A percentile compares a stretch with the other conserved stretches of the same genome.
Conservation (phyloP, 2,329 filamentous ascomycete species). For the Penicillium sp. region DNA sequence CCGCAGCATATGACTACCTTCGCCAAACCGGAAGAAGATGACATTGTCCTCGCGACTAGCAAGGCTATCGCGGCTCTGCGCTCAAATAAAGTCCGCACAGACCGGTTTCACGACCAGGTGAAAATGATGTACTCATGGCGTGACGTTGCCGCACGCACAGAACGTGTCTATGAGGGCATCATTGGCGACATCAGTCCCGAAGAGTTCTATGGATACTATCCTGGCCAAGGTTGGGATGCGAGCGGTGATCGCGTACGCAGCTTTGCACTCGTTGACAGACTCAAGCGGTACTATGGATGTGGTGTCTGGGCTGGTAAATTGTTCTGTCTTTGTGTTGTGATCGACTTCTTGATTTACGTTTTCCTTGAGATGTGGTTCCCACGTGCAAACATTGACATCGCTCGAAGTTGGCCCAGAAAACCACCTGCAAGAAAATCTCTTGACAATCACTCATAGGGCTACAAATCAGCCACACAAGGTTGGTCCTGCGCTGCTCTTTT, state of each 20-base stretch:
- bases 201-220: constrained; percentile 84
- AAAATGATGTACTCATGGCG: constrained; percentile 99
- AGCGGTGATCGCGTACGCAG: constrained; percentile 74
- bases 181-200: constrained; percentile 80
- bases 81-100: constrained; percentile 83
- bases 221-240: constrained; percentile 68
- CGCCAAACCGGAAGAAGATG: constrained; percentile 94
- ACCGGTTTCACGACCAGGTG: constrained; percentile 94
- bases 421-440: constrained; percentile 16
- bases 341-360: constrained; percentile 90
- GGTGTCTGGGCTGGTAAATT: constrained; percentile 98
- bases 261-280: constrained; percentile 87
- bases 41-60: constrained; percentile 85
- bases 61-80: constrained; percentile 85
- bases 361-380: constrained; percentile 87
- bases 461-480: not conserved
- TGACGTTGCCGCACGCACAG: constrained; percentile 89
- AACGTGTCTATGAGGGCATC: constrained; percentile 93
- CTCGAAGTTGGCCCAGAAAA: constrained; percentile 90
- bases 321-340: constrained; percentile 90
- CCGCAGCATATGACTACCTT: constrained; percentile 97
- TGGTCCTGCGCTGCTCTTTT: too few species aligned
- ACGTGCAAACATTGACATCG: constrained; percentile 81
- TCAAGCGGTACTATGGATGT: constrained; percentile 97
- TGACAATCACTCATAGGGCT: not conserved